These are phyloP conservation scores for Veloporphyrellus conicus DNA, from an alignment of 1,284 basidiomycete species.

Conservation along the genomic window DNA sequence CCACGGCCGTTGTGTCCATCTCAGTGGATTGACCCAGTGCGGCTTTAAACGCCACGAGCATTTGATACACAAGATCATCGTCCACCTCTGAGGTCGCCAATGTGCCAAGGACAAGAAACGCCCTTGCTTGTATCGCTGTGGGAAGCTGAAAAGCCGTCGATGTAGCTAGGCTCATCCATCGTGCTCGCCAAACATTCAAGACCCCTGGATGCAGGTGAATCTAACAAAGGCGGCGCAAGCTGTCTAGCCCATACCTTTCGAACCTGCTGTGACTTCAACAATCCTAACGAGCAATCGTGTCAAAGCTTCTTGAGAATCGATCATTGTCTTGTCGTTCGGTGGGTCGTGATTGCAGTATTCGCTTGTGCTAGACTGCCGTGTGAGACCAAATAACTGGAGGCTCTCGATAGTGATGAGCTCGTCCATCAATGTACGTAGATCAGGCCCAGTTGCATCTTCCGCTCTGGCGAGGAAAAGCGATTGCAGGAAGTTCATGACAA, in stretches of 20 bases:
- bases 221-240: background rate
- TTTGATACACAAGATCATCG: conserved; percentile 85
- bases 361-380: conserved; percentile 54
- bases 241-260: conserved; percentile 51
- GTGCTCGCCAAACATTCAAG: conserved; percentile 86
- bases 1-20: conserved; percentile 68
- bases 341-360: conserved; percentile 59
- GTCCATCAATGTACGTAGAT: conserved; percentile 58
- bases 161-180: conserved; percentile 91
- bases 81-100: conserved; percentile 79
- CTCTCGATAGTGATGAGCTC: conserved; percentile 56
- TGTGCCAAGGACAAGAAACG: conserved; percentile 81
- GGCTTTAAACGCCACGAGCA: conserved; percentile 75
- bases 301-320: conserved; percentile 68
- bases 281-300: conserved; percentile 62
- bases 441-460: conserved; percentile 55
- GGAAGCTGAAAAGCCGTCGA: conserved; percentile 92
- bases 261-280: conserved; percentile 62
- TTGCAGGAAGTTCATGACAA: conserved; percentile 78
- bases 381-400: conserved; percentile 72
- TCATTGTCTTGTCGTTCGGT: conserved; percentile 53
- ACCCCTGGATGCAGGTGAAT: conserved; percentile 51
- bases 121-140: conserved; percentile 83
- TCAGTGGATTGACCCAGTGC: conserved; percentile 63
- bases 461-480: conserved; percentile 58